Evolutionary conservation across 495 filamentous ascomycete species (phyloP), one percentile per base, ranked within the genome.

Genomic region (Hyaloscypha finlandica): DNA sequence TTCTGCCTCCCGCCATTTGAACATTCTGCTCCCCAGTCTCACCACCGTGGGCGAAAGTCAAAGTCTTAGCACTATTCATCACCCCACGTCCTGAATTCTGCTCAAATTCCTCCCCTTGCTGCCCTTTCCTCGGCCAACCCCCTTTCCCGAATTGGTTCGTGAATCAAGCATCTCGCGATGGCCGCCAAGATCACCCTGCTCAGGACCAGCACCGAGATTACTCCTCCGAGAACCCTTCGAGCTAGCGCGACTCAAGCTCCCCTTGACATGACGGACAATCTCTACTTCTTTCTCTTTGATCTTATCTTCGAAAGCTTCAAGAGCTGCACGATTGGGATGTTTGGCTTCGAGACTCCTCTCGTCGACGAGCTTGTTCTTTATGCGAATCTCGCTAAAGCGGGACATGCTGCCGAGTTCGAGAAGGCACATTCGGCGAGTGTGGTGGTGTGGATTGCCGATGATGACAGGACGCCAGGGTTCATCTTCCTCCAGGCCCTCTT

Each of bases 321-420:
- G 9, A 4, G 61, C 65, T 8, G 64, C 64, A 52, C 65, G 69
- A 64, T 74, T 72, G 2, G 70, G 70, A 42, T 72, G 72, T 25
- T 65, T 67, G 14, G 68, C 72, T 63, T 74, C 72, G 20, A 67
- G 65, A 54, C 59, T 67, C 45, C 48, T 51, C 70, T 78, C 69
- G 69, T 85, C 81, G 39, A 88, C 80, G 66, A 92, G 74, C 59
- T 78, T 78, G 71, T 92, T 92, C 76, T 85, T 84, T 73, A 81
- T 82, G 68, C 89, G 79, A 72, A 92, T 90, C 77, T 92, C 89
- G 52, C 82, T 88, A 87, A 89, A 92, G 33, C 89, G 76, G 52
- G 80, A 87, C 78, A 88, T 73, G 25, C 76, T 75, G 3, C 89
- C 89, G 25, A 91, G 71, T 73, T 92, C 89, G 55, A 92, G 78